A percentile compares a stretch with the other conserved stretches of the same genome.
phyloP scores from a whole-genome alignment of 2,329 filamentous ascomycete genomes.

The Aspergillus brasiliensis region DNA sequence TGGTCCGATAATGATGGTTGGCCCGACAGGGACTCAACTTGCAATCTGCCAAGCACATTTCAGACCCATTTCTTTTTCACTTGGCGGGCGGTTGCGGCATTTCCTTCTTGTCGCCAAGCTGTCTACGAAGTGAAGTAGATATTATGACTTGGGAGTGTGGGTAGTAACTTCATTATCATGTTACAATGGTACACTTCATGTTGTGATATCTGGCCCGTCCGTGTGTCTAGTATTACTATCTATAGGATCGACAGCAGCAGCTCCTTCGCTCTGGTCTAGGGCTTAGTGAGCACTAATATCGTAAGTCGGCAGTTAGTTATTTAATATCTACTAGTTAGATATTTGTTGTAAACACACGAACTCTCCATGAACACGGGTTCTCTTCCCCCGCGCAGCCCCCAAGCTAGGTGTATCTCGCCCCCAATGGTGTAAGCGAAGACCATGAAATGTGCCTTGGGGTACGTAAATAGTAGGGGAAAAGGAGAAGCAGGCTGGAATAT shows the following conservation, averaged over 20 bases:
- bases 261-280: neutral
- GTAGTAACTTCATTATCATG: too few species aligned
- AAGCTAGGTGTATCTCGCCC: neutral
- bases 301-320: neutral
- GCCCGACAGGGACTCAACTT: neutral
- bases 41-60: slow-evolving; percentile 2
- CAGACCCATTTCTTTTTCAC: neutral
- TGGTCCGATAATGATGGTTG: neutral
- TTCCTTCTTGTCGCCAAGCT: too few species aligned
- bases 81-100: neutral
- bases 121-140: too few species aligned
- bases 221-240: too few species aligned
- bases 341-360: neutral
- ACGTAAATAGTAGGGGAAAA: neutral
- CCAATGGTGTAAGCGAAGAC: neutral
- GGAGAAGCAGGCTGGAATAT: neutral
- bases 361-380: neutral
- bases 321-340: neutral
- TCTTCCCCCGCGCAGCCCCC: neutral
- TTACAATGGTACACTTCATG: too few species aligned
- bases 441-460: neutral
- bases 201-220: too few species aligned
- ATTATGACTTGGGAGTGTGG: too few species aligned
- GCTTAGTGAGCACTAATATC: slow-evolving; percentile 3
- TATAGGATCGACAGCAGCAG: neutral